These are phyloP conservation scores for Echeveria elegans DNA, from an alignment of 164 flowering plant genomes.

Conservation along the genomic window DNA sequence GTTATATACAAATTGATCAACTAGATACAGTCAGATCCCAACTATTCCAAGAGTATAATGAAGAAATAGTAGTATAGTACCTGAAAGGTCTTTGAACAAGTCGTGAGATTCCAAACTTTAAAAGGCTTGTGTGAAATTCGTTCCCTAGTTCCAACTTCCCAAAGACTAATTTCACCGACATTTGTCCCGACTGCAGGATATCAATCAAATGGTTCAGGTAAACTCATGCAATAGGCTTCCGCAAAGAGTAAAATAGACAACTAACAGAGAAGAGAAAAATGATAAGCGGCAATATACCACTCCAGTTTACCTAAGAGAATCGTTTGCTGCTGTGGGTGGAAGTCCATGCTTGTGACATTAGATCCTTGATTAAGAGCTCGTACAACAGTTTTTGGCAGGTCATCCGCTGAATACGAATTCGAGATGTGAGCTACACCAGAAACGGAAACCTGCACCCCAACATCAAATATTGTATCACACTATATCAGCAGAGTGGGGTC, in stretches of 20 bases:
- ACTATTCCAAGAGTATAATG: background rate
- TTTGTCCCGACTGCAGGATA: constrained; percentile 43
- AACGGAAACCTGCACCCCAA: constrained; percentile 38
- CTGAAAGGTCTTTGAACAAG: constrained; percentile 36
- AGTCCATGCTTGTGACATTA: constrained; percentile 74
- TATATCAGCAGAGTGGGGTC: background rate
- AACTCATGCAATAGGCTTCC: background rate
- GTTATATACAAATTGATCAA: background rate
- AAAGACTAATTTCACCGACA: constrained; percentile 60
- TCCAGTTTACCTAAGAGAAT: constrained; percentile 47
- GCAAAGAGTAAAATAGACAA: background rate
- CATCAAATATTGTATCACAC: background rate
- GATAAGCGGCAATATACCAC: background rate
- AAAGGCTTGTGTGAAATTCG: constrained; percentile 35
- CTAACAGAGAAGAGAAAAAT: background rate
- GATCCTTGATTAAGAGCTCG: constrained; percentile 58
- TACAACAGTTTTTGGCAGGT: constrained; percentile 58
- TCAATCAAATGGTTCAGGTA: background rate
- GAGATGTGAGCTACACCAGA: constrained; percentile 49
- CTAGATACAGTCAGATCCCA: background rate
- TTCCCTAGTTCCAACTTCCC: constrained; percentile 53
- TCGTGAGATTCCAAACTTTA: constrained; percentile 37
- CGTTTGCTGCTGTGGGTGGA: constrained; percentile 71
- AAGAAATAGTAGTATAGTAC: constrained; percentile 19
- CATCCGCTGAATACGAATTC: constrained; percentile 55